phyloP scores from a whole-genome alignment of 352 stramenopile genomes.

The Globisporangium rhizosaccharum region DNA sequence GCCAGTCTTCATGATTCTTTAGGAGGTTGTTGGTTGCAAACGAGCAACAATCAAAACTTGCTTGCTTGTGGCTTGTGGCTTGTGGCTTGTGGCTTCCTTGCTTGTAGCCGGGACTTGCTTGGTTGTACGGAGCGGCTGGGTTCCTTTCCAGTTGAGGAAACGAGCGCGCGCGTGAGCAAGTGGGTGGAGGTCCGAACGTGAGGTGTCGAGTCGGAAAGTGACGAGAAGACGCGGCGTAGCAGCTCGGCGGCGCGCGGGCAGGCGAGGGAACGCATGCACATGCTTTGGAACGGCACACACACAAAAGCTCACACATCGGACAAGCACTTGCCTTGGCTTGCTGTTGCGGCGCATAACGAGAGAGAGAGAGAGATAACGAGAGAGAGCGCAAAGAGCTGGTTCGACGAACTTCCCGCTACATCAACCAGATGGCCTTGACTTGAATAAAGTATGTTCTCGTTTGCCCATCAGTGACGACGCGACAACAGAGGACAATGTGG shows the following conservation, averaged over 20 bases:
- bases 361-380: too few relatives aligned
- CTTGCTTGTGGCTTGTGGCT: background rate
- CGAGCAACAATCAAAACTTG: background rate
- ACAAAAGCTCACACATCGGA: background rate
- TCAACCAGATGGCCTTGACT: too few relatives aligned
- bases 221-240: background rate
- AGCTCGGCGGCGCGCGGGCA: background rate
- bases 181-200: conserved; percentile 2
- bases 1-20: conserved; percentile 10
- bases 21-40: background rate
- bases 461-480: too few relatives aligned
- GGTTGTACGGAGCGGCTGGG: background rate
- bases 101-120: background rate
- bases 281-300: too few relatives aligned
- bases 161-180: conserved; percentile 5
- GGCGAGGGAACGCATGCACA: background rate
- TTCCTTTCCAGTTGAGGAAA: conserved; percentile 10
- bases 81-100: background rate
- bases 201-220: conserved; percentile 11
- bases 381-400: too few relatives aligned
- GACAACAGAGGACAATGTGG: too few relatives aligned
- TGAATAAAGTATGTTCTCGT: too few relatives aligned
- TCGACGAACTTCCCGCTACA: too few relatives aligned
- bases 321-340: too few relatives aligned
- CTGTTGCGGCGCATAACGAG: too few relatives aligned